Evolutionary conservation across 2,329 filamentous ascomycete genomes (phyloP), one percentile per base, ranked within the genome.

Genomic region (Sclerotinia trifoliorum): DNA sequence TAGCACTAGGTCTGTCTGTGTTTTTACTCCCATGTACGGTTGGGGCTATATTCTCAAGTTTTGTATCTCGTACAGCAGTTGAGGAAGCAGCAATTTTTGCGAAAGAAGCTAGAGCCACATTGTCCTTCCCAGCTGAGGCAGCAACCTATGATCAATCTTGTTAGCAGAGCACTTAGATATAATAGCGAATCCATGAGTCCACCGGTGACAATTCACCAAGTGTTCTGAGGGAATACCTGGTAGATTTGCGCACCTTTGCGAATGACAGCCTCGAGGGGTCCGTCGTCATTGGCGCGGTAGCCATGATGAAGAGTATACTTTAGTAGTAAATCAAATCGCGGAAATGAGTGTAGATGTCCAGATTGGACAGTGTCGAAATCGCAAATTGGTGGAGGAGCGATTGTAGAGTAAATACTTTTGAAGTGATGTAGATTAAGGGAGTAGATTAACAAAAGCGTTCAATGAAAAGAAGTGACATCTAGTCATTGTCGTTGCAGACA

Each of bases 241-340:
- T 48, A 46, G 42, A 62, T 32, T 70, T 70, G 74, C 82, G 69
- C 81, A 92, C 90, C 85, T 91, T 93, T 80, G 90, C 90, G 83
- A 93, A 93, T 55, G 90, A 92, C 74, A 89, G 85, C 79, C 86
- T 88, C 65, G 81, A 80, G 67, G 80, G 80, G 68, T 84, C 83
- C 71, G 82, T 75, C 73, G 82, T 78, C 75, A 77, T 76, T 68
- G 81, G 80, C 67, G 81, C 77, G 58, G 82, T 80, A 70, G 83
- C 81, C 83, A 86, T 86, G 32, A 67, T 73, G 52, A 66, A 69
- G 57, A 55, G 60, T 69, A 42, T 68, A 26, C 35, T 46, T 68
- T 65, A 64, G 61, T 69, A 61, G 55, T 72, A 52, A 68, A 69
- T 67, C 66, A 58, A 70, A 68, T 71, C 69, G 69, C 65, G 66